Conservation (phyloP, 345 rosid genomes). For the Syzygium aromaticum region DNA sequence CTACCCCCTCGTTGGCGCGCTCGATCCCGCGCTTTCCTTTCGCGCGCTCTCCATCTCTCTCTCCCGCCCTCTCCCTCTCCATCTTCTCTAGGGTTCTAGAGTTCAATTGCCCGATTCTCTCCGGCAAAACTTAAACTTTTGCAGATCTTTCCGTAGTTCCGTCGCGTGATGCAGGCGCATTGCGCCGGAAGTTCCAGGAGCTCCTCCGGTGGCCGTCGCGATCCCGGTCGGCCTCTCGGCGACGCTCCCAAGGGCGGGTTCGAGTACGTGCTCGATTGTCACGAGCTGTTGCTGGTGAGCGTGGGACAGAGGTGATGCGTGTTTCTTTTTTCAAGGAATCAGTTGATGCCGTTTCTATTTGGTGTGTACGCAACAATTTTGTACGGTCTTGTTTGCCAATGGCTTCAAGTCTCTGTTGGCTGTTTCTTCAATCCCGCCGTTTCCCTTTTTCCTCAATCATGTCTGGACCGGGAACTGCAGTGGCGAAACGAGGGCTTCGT, state of each 20-base stretch:
- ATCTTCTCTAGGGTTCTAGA: not conserved
- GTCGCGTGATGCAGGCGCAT: not conserved
- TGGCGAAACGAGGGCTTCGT: not conserved
- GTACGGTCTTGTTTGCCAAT: too few species aligned
- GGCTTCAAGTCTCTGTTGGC: not conserved
- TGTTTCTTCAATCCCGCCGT: not conserved
- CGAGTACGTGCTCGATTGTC: not conserved
- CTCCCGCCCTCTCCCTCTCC: not conserved
- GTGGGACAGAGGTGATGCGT: not conserved
- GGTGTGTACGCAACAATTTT: too few species aligned
- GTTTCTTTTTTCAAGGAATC: not conserved
- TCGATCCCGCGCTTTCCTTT: not conserved
- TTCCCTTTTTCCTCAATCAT: not conserved
- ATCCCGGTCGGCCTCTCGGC: not conserved
- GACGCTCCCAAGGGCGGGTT: not conserved
- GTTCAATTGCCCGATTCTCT: not conserved
- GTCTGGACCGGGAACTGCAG: not conserved
- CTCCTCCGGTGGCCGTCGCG: not conserved
- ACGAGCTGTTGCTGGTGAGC: not conserved
- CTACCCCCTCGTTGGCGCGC: not conserved
- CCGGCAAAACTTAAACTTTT: not conserved
- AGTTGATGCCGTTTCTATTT: not conserved
- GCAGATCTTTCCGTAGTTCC: not conserved
- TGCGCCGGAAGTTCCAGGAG: not conserved
- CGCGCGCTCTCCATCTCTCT: not conserved